phyloP scores from a whole-genome alignment of 148 eudicot species.

The Rhododendron ovatum region DNA sequence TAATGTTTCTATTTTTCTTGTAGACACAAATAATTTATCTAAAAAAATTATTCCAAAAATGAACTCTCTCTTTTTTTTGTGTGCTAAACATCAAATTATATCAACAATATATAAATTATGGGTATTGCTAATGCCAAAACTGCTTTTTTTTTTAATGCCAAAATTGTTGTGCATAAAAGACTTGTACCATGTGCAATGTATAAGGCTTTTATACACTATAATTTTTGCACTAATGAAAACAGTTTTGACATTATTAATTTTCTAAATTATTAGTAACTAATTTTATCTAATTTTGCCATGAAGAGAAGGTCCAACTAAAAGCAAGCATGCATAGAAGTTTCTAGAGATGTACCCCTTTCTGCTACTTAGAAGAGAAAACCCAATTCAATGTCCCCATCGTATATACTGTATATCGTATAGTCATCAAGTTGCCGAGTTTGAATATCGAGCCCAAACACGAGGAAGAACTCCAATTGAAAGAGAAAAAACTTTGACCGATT shows the following conservation, averaged over 20 bases:
- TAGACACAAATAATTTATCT: neutral
- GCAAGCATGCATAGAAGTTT: neutral
- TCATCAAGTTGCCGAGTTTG: neutral
- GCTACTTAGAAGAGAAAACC: neutral
- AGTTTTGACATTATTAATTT: too few relatives aligned
- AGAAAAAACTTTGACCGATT: neutral
- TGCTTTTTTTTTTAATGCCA: too few relatives aligned
- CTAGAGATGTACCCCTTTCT: neutral
- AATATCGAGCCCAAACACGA: neutral
- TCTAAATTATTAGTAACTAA: too few relatives aligned
- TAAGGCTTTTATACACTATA: too few relatives aligned
- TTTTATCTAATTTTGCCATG: neutral
- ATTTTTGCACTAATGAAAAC: too few relatives aligned
- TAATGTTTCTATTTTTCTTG: too few relatives aligned
- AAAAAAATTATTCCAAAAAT: too few relatives aligned
- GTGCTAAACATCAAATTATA: neutral
- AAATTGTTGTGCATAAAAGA: too few relatives aligned
- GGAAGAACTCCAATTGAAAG: neutral
- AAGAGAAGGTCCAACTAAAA: neutral
- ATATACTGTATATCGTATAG: neutral
- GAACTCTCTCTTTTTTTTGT: too few relatives aligned
- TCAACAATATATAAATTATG: neutral
- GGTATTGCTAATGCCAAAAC: too few relatives aligned
- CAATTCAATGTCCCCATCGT: neutral
- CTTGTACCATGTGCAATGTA: too few relatives aligned